phyloP scores from a whole-genome alignment of 805 yeast genomes.

The Wickerhamomyces kurtzmanii region DNA sequence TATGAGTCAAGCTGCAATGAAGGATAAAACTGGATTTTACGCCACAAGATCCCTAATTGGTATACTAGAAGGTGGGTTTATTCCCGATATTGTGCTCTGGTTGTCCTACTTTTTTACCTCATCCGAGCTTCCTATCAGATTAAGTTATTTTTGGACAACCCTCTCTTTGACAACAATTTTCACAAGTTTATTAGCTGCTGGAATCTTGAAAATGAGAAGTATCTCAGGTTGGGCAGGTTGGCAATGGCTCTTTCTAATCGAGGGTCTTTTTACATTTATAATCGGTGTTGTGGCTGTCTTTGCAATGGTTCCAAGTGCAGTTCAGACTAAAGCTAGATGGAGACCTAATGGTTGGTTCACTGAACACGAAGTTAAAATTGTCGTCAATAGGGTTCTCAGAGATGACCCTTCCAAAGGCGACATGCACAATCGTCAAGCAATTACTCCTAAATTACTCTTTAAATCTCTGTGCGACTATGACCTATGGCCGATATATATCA shows the following conservation, averaged over 20 bases:
- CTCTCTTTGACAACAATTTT: constrained; percentile 35
- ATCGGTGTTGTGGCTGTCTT: constrained; percentile 40
- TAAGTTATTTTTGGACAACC: constrained; percentile 54
- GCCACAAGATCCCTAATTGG: constrained; percentile 43
- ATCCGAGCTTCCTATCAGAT: constrained; percentile 46
- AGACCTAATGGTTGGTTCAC: constrained; percentile 45
- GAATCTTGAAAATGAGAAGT: constrained; percentile 43
- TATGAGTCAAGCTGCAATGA: constrained; percentile 36
- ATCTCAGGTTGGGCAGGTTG: constrained; percentile 40
- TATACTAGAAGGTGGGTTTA: constrained; percentile 54
- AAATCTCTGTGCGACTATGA: constrained; percentile 36
- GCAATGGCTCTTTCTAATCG: constrained; percentile 61
- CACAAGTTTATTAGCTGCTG: constrained; percentile 43
- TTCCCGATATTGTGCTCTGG: constrained; percentile 56
- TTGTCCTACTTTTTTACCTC: constrained; percentile 57
- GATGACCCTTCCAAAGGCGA: constrained; percentile 66
- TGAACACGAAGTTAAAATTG: constrained; percentile 44
- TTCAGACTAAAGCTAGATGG: constrained; percentile 39
- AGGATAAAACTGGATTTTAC: constrained; percentile 29
- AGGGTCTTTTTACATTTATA: constrained; percentile 46
- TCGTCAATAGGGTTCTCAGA: constrained; percentile 48
- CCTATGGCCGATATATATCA: constrained; percentile 44
- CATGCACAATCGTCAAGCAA: constrained; percentile 51
- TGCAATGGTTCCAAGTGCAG: constrained; percentile 48
- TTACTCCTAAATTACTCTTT: constrained; percentile 27